phyloP scores from a whole-genome alignment of 768 basidiomycete species.

The Trametes cinnabarina region DNA sequence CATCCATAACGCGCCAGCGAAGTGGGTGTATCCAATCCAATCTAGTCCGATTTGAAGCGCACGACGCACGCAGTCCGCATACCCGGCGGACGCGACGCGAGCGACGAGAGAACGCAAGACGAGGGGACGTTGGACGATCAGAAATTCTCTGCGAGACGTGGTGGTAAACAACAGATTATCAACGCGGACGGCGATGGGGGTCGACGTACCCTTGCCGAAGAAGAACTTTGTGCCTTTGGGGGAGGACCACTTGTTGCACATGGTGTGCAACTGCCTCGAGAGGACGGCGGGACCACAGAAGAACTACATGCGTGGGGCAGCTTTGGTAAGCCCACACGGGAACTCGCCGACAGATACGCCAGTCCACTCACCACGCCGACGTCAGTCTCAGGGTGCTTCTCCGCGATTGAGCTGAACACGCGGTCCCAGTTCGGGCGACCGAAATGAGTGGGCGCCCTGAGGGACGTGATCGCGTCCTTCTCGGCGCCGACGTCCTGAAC shows the following conservation, averaged over 20 bases:
- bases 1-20: too few species aligned
- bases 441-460: constrained; percentile 91
- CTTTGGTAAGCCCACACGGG: neutral
- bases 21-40: too few species aligned
- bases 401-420: constrained; percentile 67
- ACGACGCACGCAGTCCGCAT: neutral
- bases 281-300: constrained; percentile 84
- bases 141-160: constrained; percentile 29
- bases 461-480: constrained; percentile 84
- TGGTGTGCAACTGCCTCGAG: constrained; percentile 68
- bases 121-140: constrained; percentile 5
- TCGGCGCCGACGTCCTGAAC: constrained; percentile 93
- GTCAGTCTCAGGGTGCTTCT: constrained; percentile 86
- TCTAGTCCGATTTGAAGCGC: too few species aligned
- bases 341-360: too few species aligned
- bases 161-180: neutral
- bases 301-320: constrained; percentile 42
- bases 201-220: constrained; percentile 76
- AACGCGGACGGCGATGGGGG: neutral
- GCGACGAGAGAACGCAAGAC: too few species aligned
- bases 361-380: constrained; percentile 69
- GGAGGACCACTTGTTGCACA: constrained; percentile 83
- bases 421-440: constrained; percentile 86
- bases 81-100: constrained; percentile 1
- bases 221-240: constrained; percentile 81